Percentiles rank a stretch among this genome's conserved stretches.
Conservation (phyloP, 306 rosid species). For the Astragalus glycyphyllos region DNA sequence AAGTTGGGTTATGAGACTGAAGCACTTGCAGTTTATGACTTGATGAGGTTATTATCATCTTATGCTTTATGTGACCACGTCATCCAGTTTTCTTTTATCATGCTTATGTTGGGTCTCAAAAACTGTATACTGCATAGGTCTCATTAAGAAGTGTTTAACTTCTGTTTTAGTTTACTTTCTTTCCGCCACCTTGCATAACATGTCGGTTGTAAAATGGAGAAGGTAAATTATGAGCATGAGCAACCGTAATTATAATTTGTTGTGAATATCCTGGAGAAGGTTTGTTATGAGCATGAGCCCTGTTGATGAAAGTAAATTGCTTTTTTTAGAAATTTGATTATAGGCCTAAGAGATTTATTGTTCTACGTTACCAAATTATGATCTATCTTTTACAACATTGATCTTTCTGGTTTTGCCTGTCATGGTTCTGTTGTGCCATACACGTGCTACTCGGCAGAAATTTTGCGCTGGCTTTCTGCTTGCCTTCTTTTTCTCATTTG, state of each 20-base stretch:
- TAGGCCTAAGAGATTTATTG: no score
- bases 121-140: slow-evolving; percentile 5
- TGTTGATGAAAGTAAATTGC: no score
- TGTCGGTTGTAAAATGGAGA: slow-evolving; percentile 22
- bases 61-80: slow-evolving; percentile 32
- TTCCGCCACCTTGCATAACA: slow-evolving; percentile 6
- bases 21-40: slow-evolving; percentile 89
- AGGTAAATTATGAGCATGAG: no score
- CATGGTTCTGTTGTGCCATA: not conserved
- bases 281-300: no score
- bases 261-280: no score
- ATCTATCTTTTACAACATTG: not conserved
- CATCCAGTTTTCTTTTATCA: slow-evolving; percentile 18
- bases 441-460: no score
- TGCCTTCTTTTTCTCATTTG: no score
- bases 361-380: not conserved
- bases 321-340: no score
- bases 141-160: slow-evolving; percentile 18
- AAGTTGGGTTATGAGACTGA: slow-evolving; percentile 98
- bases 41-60: slow-evolving; percentile 81
- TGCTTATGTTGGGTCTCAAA: slow-evolving; percentile 5
- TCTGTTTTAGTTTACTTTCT: slow-evolving; percentile 24
- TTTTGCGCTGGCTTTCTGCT: no score
- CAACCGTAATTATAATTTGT: no score
- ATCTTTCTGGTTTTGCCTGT: slow-evolving; percentile 13